Conservation (phyloP, 768 basidiomycete genomes). For the Trametes elegans region DNA sequence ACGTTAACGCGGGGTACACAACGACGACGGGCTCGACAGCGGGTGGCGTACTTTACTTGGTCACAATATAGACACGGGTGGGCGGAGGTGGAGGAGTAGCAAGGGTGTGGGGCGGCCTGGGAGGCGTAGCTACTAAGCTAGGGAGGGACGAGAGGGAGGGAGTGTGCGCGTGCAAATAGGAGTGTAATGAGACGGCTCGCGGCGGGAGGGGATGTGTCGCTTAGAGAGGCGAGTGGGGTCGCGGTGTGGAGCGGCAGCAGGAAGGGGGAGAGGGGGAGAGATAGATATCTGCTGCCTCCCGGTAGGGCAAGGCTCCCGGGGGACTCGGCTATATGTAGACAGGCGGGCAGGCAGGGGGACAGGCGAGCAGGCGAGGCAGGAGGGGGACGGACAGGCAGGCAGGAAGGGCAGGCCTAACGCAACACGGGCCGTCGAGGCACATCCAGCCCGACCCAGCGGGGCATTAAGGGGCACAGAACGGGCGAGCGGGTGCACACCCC, state of each 20-base stretch:
- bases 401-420: no score
- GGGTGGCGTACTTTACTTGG: no score
- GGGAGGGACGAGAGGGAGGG: no score
- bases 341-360: no score
- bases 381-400: not conserved
- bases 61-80: no score
- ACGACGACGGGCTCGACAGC: no score
- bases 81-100: no score
- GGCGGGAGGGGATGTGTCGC: not conserved
- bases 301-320: not conserved
- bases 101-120: no score
- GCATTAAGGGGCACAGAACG: not conserved
- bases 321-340: not conserved
- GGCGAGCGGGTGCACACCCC: not conserved
- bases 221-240: not conserved
- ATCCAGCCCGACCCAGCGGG: conserved; percentile 13
- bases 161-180: no score
- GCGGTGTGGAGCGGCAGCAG: not conserved
- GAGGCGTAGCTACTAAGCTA: no score
- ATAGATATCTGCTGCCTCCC: not conserved
- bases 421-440: conserved; percentile 13
- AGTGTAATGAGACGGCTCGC: not conserved
- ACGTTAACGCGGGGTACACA: no score
- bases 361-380: no score
- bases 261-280: not conserved